A percentile compares a stretch with the other conserved stretches of the same genome.
These are phyloP conservation scores for Globisporangium perplexum DNA, from an alignment of 352 stramenopile genomes.

Conservation along the genomic window DNA sequence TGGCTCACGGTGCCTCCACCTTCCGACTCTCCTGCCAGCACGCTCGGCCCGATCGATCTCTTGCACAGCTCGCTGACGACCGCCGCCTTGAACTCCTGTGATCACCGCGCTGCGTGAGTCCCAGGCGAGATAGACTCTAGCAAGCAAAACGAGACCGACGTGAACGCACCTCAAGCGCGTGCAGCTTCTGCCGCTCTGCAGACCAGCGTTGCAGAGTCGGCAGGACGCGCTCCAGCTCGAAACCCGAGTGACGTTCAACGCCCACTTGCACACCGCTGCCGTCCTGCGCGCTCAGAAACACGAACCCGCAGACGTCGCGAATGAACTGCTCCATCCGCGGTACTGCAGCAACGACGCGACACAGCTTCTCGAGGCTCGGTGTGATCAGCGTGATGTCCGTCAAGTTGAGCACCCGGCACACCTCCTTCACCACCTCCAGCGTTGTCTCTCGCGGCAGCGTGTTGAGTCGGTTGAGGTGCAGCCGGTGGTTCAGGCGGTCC, in stretches of 20 bases:
- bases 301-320: slow-evolving; percentile 73
- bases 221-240: slow-evolving; percentile 68
- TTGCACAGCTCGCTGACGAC: slow-evolving; percentile 61
- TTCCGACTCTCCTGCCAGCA: slow-evolving; percentile 16
- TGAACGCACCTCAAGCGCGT: slow-evolving; percentile 43
- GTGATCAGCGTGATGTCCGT: slow-evolving; percentile 80
- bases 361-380: slow-evolving; percentile 76
- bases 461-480: slow-evolving; percentile 72
- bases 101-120: neutral
- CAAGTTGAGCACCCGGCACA: slow-evolving; percentile 74
- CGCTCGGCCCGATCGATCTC: slow-evolving; percentile 36
- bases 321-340: slow-evolving; percentile 86
- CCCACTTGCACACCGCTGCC: slow-evolving; percentile 11
- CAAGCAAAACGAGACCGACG: too few species aligned
- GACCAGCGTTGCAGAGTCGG: slow-evolving; percentile 71
- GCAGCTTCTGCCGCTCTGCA: slow-evolving; percentile 42
- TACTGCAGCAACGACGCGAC: slow-evolving; percentile 69
- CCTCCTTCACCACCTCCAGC: slow-evolving; percentile 80
- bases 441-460: slow-evolving; percentile 71
- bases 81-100: slow-evolving; percentile 45
- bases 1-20: slow-evolving; percentile 6
- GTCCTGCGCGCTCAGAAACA: slow-evolving; percentile 43
- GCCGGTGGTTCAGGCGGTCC: slow-evolving; percentile 71
- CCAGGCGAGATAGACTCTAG: neutral
- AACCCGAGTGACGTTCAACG: slow-evolving; percentile 15